Evolutionary conservation across 805 yeast species (phyloP), one percentile per base, ranked within the genome.

Genomic region (Yamadazyma nakazawae): DNA sequence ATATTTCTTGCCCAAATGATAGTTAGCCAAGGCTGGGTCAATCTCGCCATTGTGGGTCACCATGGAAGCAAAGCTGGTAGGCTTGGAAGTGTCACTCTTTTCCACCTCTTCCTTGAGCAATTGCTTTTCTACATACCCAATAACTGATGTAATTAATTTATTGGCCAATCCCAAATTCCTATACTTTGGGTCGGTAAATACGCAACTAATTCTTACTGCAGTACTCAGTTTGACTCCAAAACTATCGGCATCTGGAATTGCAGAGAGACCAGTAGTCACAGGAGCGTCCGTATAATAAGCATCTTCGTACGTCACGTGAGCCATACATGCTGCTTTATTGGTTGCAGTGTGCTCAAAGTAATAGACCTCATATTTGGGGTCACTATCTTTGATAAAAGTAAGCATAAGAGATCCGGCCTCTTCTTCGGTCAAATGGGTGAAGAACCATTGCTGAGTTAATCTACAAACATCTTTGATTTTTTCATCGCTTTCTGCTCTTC

Each of bases 161-260:
- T 51, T 48, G 38, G 66, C 68, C 42, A 70, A 58, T 2, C 70
- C 73, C 35, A 57, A 49, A 2, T 54, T 54, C 19, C 73, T 52
- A 44, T 61, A 60, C 10, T 56, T 58, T 32, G 52, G 43, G 7
- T 54, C 48, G 11, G 67, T 63, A 50, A 61, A 61, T 3, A 69
- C 71, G 43, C 50, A 58, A 10, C 63, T 49, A 5, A 70, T 21
- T 8, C 57, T 42, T 34, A 70, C 53, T 2, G 61, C 54, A 8
- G 62, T 63, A n/a, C 57, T 59, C 40, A 57, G 56, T n/a, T 57
- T 54, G 5, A 70, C 68, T 0, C 74, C 74, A 43, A 68, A 55
- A 36, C 56, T 45, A 2, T 52, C 35, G 1, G 70, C 63, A 45
- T 67, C 67, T 0, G 74, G 72, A 12, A 56, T 49, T 2, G 65